Evolutionary conservation across 2,329 filamentous ascomycete species (phyloP).

Genomic region (Pyricularia grisea): DNA sequence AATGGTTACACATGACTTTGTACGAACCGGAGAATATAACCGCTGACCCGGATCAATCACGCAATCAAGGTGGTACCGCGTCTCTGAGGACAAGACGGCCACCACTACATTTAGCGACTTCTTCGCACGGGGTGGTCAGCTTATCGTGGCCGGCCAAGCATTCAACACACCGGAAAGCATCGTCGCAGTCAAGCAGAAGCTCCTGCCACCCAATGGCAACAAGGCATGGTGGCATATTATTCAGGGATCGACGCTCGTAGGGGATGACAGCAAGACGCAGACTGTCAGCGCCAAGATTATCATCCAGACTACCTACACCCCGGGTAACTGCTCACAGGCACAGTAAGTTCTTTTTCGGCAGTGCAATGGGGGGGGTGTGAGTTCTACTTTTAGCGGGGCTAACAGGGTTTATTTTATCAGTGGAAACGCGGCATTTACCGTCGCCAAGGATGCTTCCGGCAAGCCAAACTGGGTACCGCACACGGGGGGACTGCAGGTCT

Average conservation of each 20-base stretch:
- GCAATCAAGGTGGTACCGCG: conserved; percentile 3
- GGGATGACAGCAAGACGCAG: conserved; percentile 7
- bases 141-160: conserved; percentile 5
- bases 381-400: neutral
- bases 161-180: conserved; percentile 4
- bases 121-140: conserved; percentile 6
- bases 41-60: too few species aligned
- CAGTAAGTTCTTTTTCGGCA: conserved; percentile 4
- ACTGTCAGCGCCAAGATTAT: conserved; percentile 8
- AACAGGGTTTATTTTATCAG: neutral
- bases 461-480: conserved; percentile 8
- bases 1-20: too few species aligned
- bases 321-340: conserved; percentile 9
- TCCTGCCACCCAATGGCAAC: conserved; percentile 8
- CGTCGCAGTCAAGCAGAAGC: conserved; percentile 7
- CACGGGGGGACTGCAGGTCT: conserved; percentile 6
- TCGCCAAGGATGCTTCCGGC: conserved; percentile 6
- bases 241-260: conserved; percentile 7
- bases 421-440: conserved; percentile 9
- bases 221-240: conserved; percentile 11
- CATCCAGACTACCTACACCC: conserved; percentile 8
- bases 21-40: neutral
- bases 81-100: conserved; percentile 8
- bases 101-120: conserved; percentile 8
- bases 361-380: too few species aligned